A percentile compares a stretch with the other conserved stretches of the same genome.
Evolutionary conservation across 1,139 yeast species (phyloP).

Genomic region (Kodamaea arcana): DNA sequence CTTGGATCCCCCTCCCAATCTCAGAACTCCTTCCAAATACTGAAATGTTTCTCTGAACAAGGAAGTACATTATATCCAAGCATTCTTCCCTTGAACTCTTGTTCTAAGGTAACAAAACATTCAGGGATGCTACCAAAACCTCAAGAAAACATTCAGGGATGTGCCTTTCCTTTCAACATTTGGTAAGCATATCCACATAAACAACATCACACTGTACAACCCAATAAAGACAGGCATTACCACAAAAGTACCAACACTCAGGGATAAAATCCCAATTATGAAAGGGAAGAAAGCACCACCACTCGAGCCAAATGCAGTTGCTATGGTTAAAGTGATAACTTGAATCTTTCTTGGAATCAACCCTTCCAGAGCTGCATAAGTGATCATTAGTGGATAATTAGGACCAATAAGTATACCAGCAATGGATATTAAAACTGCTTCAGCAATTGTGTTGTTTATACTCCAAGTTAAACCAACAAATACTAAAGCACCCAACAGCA

Average conservation of each 20-base stretch:
- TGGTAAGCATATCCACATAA: conserved; percentile 47
- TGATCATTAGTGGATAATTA: conserved; percentile 50
- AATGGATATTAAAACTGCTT: conserved; percentile 36
- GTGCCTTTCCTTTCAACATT: conserved; percentile 19
- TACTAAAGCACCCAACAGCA: conserved; percentile 30
- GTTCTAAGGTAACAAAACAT: too few relatives aligned
- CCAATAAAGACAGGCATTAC: conserved; percentile 50
- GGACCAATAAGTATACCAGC: conserved; percentile 54
- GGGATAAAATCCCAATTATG: conserved; percentile 51
- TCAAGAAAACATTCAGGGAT: conserved; percentile 10
- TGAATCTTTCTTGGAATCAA: conserved; percentile 53
- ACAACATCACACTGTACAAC: conserved; percentile 33
- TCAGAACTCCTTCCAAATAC: too few relatives aligned
- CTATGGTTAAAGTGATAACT: conserved; percentile 49
- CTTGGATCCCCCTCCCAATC: too few relatives aligned
- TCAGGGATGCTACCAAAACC: conserved; percentile 11
- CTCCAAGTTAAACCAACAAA: conserved; percentile 46
- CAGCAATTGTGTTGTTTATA: conserved; percentile 24
- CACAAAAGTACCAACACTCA: conserved; percentile 49
- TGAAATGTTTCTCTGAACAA: too few relatives aligned
- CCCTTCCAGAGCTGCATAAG: conserved; percentile 34
- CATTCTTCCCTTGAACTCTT: too few relatives aligned
- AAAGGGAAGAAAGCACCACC: conserved; percentile 63
- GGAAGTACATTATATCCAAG: too few relatives aligned
- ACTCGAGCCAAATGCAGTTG: conserved; percentile 57